phyloP scores from a whole-genome alignment of 2,329 filamentous ascomycete genomes.

The Cercospora zeae-maydis region DNA sequence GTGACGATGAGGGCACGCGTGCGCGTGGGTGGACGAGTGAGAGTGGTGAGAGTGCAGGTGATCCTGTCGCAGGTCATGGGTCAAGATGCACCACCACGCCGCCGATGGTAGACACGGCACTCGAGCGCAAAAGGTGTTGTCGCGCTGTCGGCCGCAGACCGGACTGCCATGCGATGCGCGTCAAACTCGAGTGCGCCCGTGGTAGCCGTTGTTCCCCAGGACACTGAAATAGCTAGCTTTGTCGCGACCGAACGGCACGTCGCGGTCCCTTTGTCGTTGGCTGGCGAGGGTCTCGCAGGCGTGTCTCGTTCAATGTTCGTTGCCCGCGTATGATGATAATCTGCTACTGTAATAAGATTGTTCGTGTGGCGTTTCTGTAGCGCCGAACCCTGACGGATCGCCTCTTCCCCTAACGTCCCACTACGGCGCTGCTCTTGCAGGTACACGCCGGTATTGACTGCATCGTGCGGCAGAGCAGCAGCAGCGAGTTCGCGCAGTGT shows the following conservation, averaged over 20 bases:
- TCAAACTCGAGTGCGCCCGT: background rate
- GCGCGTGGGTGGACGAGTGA: background rate
- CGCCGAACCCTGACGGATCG: background rate
- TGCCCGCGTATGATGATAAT: background rate
- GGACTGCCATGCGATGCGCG: background rate
- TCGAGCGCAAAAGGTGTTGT: background rate
- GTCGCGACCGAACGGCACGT: background rate
- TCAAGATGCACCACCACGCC: background rate
- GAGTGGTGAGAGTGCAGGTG: background rate
- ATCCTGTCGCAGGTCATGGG: background rate
- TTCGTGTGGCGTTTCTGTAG: background rate
- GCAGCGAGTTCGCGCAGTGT: background rate
- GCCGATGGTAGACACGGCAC: background rate
- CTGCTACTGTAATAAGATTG: background rate
- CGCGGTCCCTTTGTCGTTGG: background rate
- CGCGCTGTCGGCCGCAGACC: background rate
- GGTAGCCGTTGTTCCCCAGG: background rate
- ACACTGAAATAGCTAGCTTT: background rate
- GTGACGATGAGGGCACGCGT: background rate
- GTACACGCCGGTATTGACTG: background rate
- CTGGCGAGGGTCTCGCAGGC: background rate
- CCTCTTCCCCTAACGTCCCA: background rate
- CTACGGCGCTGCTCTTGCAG: background rate
- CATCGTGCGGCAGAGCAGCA: background rate
- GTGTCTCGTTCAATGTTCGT: background rate